Conservation (phyloP, 805 yeast species). For the Candida hispaniensis region DNA sequence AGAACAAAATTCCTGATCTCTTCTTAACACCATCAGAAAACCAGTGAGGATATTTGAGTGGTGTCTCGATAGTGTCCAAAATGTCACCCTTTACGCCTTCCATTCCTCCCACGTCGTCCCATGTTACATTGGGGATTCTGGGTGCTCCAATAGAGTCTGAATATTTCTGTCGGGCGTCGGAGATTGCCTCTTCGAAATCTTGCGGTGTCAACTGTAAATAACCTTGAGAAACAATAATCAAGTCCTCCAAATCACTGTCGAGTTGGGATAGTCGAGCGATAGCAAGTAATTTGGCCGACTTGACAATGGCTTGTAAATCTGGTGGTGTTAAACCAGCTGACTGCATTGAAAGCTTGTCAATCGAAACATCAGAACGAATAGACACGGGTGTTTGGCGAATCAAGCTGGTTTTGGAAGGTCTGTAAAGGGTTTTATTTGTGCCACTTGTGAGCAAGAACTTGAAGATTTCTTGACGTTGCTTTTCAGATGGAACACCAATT, state of each 20-base stretch:
- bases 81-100: slow-evolving; percentile 86
- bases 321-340: slow-evolving; percentile 89
- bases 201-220: slow-evolving; percentile 40
- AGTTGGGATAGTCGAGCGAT: slow-evolving; percentile 34
- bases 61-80: slow-evolving; percentile 91
- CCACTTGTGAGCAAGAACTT: slow-evolving; percentile 31
- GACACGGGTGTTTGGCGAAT: slow-evolving; percentile 9
- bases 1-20: slow-evolving; percentile 85
- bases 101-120: slow-evolving; percentile 97
- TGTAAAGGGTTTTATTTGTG: slow-evolving; percentile 1
- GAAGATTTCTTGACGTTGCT: slow-evolving; percentile 59
- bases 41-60: slow-evolving; percentile 82
- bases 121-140: slow-evolving; percentile 81
- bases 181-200: slow-evolving; percentile 61
- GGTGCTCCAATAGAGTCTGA: slow-evolving; percentile 97
- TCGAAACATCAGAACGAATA: slow-evolving; percentile 37
- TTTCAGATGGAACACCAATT: slow-evolving; percentile 67
- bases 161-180: slow-evolving; percentile 73
- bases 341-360: slow-evolving; percentile 56
- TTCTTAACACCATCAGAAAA: slow-evolving; percentile 84
- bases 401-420: too few species aligned
- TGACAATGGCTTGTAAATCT: slow-evolving; percentile 63
- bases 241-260: slow-evolving; percentile 25
- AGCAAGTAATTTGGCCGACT: slow-evolving; percentile 51
- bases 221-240: slow-evolving; percentile 41